Conservation (phyloP, 495 filamentous ascomycete species). For the Cryomyces antarcticus region DNA sequence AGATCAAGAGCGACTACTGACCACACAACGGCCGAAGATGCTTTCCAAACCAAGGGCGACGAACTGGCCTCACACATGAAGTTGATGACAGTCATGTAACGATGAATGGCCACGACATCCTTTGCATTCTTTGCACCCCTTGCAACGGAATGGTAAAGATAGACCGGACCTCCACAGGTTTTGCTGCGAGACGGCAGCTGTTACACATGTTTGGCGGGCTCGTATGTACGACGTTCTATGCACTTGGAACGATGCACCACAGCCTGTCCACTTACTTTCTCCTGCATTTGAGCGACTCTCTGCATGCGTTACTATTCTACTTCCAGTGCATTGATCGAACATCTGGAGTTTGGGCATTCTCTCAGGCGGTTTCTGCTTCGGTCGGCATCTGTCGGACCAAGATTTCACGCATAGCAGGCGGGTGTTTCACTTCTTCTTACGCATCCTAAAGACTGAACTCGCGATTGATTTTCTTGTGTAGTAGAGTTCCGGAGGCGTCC, state of each 20-base stretch:
- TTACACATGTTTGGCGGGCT: not conserved
- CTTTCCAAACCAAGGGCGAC: constrained; percentile 28
- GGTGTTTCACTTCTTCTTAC: no score
- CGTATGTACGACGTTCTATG: not conserved
- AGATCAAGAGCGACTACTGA: constrained; percentile 30
- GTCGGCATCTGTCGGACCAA: no score
- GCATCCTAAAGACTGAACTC: no score
- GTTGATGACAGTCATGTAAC: constrained; percentile 45
- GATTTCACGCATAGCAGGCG: no score
- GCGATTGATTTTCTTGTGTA: no score
- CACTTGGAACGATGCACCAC: not conserved
- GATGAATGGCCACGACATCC: not conserved
- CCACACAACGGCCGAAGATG: constrained; percentile 23
- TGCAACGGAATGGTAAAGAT: not conserved
- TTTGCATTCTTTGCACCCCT: no score
- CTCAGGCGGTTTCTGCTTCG: no score
- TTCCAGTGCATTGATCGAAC: no score
- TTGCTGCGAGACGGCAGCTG: not conserved
- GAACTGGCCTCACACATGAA: constrained; percentile 38
- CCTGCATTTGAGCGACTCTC: not conserved
- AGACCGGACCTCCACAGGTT: not conserved
- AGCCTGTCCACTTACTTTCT: not conserved
- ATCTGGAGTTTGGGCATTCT: no score
- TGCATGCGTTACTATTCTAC: no score
- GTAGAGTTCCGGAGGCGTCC: no score